phyloP scores from a whole-genome alignment of 2,329 filamentous ascomycete species.

The Pseudogymnoascus sp. region DNA sequence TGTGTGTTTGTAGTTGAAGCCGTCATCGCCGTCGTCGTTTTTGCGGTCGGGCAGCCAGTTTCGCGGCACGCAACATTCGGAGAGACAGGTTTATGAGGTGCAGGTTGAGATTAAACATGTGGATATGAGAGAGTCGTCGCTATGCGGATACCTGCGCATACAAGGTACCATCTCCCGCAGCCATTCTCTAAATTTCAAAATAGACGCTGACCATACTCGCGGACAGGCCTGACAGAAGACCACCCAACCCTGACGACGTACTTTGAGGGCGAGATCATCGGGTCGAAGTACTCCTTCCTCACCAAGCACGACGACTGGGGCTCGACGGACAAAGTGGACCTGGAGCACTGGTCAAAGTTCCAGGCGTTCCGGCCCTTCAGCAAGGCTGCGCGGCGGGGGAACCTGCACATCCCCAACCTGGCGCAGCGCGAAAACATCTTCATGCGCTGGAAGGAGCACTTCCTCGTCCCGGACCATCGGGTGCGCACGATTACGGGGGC shows the following conservation, averaged over 20 bases:
- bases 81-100: slow-evolving; percentile 87
- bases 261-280: slow-evolving; percentile 97
- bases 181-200: neutral
- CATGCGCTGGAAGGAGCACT: slow-evolving; percentile 99
- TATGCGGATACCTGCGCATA: slow-evolving; percentile 92
- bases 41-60: slow-evolving; percentile 84
- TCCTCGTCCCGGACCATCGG: slow-evolving; percentile 88
- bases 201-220: slow-evolving; percentile 10
- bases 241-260: slow-evolving; percentile 97
- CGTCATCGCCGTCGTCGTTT: slow-evolving; percentile 76
- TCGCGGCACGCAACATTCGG: slow-evolving; percentile 83
- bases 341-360: slow-evolving; percentile 90
- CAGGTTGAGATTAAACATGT: slow-evolving; percentile 97
- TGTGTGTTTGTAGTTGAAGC: slow-evolving; percentile 36
- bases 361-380: slow-evolving; percentile 71
- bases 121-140: slow-evolving; percentile 84
- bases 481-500: slow-evolving; percentile 87
- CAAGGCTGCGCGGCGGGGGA: slow-evolving; percentile 48
- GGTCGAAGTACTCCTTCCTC: slow-evolving; percentile 86
- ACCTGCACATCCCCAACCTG: slow-evolving; percentile 59
- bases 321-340: slow-evolving; percentile 80
- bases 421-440: slow-evolving; percentile 82
- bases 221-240: slow-evolving; percentile 78
- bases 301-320: slow-evolving; percentile 89
- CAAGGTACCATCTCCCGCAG: slow-evolving; percentile 56